Conservation (phyloP, 257 asterid genomes). For the Solanum rostratum region DNA sequence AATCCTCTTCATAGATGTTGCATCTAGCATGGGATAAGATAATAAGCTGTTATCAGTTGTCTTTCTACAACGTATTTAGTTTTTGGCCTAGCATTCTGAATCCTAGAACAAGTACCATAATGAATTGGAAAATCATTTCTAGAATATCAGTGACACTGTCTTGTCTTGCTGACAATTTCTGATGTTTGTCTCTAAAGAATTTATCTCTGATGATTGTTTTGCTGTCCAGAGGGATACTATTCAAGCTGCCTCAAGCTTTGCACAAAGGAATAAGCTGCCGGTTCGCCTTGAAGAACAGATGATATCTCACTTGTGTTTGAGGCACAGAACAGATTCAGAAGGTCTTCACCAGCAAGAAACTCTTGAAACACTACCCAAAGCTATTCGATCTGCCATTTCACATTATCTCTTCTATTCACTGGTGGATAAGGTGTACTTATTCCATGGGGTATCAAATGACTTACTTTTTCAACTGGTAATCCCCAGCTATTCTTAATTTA, state of each 20-base stretch:
- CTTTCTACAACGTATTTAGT: background rate
- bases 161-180: background rate
- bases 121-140: background rate
- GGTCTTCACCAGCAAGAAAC: slow-evolving; percentile 81
- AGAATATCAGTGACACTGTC: background rate
- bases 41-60: background rate
- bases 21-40: background rate
- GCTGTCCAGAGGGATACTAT: slow-evolving; percentile 53
- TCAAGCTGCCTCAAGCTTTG: slow-evolving; percentile 67
- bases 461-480: slow-evolving; percentile 83
- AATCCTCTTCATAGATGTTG: background rate
- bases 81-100: background rate
- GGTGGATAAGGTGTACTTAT: slow-evolving; percentile 63
- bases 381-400: slow-evolving; percentile 61
- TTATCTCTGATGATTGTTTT: background rate
- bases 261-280: slow-evolving; percentile 59
- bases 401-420: slow-evolving; percentile 52
- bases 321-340: slow-evolving; percentile 74
- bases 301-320: slow-evolving; percentile 70
- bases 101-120: background rate
- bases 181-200: background rate
- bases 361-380: slow-evolving; percentile 73
- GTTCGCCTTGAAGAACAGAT: slow-evolving; percentile 67
- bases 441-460: slow-evolving; percentile 67
- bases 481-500: background rate